Conservation (phyloP, 306 rosid species). For the Citrullus colocynthis region DNA sequence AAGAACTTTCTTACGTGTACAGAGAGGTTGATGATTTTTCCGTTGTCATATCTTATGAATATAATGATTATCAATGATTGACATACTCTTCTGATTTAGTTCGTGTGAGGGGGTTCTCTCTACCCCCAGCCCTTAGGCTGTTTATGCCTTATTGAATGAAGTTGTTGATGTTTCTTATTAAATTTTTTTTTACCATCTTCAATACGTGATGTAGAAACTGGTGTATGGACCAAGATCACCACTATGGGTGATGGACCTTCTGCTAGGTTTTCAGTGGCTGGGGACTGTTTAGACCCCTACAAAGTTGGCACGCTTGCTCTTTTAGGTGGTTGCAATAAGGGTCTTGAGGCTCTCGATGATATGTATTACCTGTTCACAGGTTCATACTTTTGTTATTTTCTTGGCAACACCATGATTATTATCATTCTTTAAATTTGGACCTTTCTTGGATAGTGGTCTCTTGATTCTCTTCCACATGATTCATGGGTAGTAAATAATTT, state of each 20-base stretch:
- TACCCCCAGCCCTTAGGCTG: too few species aligned
- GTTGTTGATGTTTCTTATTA: too few species aligned
- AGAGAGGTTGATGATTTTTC: neutral
- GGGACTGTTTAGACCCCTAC: slow-evolving; percentile 79
- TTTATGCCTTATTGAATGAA: too few species aligned
- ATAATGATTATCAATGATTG: too few species aligned
- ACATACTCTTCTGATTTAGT: too few species aligned
- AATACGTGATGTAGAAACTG: slow-evolving; percentile 52
- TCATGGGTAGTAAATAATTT: neutral
- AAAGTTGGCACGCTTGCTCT: slow-evolving; percentile 76
- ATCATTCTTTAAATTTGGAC: neutral
- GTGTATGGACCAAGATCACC: slow-evolving; percentile 65
- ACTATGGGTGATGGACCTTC: slow-evolving; percentile 59
- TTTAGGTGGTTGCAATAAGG: slow-evolving; percentile 91
- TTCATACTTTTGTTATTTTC: slow-evolving; percentile 11
- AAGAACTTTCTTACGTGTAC: neutral
- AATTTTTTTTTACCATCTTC: neutral
- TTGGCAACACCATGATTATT: slow-evolving; percentile 1
- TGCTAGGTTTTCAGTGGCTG: slow-evolving; percentile 92
- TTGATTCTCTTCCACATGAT: neutral
- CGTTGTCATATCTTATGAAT: neutral
- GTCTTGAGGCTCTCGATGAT: slow-evolving; percentile 89
- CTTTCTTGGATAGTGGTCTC: neutral
- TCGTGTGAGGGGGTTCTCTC: too few species aligned
- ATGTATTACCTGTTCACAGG: slow-evolving; percentile 91